phyloP scores from a whole-genome alignment of 306 rosid genomes.

The Gillenia trifoliata region DNA sequence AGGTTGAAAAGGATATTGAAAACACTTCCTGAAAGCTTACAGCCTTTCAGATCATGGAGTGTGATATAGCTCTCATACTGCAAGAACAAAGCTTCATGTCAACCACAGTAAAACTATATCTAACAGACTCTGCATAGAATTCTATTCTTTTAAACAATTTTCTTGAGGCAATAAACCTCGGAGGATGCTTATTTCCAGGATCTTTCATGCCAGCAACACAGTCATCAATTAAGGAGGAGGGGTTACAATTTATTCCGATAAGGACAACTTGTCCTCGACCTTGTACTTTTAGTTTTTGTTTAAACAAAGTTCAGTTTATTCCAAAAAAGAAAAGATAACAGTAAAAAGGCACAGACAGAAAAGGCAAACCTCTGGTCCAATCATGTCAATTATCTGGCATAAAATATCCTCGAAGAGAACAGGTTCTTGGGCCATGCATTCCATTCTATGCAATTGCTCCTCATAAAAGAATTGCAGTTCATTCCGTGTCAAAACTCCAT shows the following conservation, averaged over 20 bases:
- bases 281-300: neutral
- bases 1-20: constrained; percentile 96
- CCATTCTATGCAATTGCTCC: constrained; percentile 99
- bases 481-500: constrained; percentile 81
- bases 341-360: neutral
- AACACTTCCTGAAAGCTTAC: constrained; percentile 93
- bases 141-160: neutral
- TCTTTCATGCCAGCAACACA: neutral
- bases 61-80: constrained; percentile 76
- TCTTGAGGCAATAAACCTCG: neutral
- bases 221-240: neutral
- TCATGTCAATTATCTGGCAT: constrained; percentile 97
- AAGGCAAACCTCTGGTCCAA: constrained; percentile 78
- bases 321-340: neutral
- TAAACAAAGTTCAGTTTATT: neutral
- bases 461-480: constrained; percentile 97
- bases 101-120: constrained; percentile 1
- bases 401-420: constrained; percentile 98
- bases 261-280: neutral
- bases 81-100: constrained; percentile 26
- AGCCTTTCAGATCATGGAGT: constrained; percentile 81
- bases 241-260: neutral
- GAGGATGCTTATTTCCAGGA: neutral
- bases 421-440: constrained; percentile 99
- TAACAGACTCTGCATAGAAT: neutral